Conservation (phyloP, 208 protist species). For the Acanthamoeba castellanii region DNA sequence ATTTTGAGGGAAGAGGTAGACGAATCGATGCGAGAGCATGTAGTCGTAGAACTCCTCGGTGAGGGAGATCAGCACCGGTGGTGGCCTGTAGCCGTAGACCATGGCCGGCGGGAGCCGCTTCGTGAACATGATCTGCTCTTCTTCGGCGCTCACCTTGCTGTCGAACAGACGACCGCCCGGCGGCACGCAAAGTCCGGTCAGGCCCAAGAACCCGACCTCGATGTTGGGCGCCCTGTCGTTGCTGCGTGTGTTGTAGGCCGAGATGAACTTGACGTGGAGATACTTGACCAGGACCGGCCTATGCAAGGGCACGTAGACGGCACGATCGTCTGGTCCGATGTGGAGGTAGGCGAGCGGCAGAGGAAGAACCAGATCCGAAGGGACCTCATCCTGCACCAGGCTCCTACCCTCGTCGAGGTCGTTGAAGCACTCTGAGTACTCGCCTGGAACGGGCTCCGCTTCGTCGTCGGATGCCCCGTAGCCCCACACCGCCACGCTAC, state of each 20-base stretch:
- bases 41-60: constrained; percentile 4
- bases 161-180: neutral
- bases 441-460: neutral
- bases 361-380: neutral
- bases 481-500: neutral
- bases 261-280: neutral
- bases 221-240: neutral
- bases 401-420: neutral
- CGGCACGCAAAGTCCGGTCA: neutral
- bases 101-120: neutral
- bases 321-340: neutral
- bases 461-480: neutral
- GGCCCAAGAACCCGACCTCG: neutral
- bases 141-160: neutral
- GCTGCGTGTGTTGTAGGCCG: neutral
- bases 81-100: neutral
- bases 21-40: neutral
- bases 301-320: neutral
- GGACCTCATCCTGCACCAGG: neutral
- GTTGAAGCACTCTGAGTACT: neutral
- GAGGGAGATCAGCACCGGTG: neutral
- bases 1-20: neutral
- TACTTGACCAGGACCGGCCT: constrained; percentile 3
- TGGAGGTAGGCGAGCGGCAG: neutral
- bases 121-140: neutral